Base-by-base conservation (phyloP, 2,329 filamentous ascomycete genomes). In the Gyromitra esculenta region DNA sequence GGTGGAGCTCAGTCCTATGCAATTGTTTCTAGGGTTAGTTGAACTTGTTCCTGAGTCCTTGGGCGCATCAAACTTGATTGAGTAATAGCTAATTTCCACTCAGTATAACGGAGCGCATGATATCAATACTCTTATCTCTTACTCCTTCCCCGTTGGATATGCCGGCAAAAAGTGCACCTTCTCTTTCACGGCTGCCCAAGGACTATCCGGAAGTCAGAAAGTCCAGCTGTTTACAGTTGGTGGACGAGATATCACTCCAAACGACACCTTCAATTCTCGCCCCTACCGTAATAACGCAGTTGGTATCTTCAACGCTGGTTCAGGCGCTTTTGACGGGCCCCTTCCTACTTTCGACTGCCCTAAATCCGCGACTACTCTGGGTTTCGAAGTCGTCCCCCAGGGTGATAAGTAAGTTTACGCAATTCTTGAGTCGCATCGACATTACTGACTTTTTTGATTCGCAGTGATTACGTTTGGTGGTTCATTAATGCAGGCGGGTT, bases 181-280 rank as follows among this genome's bases (percentile, higher is more conserved):
- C 52, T 31, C 31, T 1, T 73, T 73, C 39, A 31, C 41, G 2
- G 7, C 1, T 45, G 43, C 25, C 21, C 62, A 5, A 37, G 1
- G 8, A 13, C 21, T 7, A n/a, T 13, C 0, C 13, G 70, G 70
- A 25, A 68, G 18, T n/a, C 2, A 8, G 50, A 68, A 68, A 25
- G 56, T 48, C 63, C 70, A 73, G n/a, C 50, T 73, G 1, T 73
- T 68, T 18, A 68, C 63, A 1, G 63, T 73, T 21, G 63, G 70
- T 7, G 60, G 39, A 21, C 25, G 35, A 7, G 0, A 41, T 41
- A 25, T 73, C 39, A 25, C 21, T 8, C 0, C 11, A 1, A 4
- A 1, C 7, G 25, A 50, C 31, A 73, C 70, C 9, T 73, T 31
- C 13, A 13, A 21, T 7, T 15, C 1, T 11, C 70, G 70, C 15